Conservation (phyloP, 2,329 filamentous ascomycete species). For the Thermoascus crustaceus region DNA sequence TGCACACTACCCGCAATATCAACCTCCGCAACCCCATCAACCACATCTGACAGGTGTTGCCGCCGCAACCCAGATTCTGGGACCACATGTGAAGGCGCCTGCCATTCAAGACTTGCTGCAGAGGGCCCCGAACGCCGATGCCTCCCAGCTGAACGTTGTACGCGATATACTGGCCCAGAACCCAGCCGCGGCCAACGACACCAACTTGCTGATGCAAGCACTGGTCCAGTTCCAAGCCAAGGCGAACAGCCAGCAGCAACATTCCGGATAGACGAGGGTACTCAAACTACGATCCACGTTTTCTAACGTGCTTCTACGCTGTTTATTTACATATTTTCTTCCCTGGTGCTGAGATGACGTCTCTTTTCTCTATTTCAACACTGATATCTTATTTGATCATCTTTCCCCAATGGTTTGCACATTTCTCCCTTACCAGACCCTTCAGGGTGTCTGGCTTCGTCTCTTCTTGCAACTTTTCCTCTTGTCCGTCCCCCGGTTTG, state of each 20-base stretch:
- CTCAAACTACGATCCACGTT: not conserved
- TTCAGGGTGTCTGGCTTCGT: no score
- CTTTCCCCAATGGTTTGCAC: no score
- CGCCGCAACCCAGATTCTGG: constrained; percentile 56
- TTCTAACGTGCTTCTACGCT: constrained; percentile 11
- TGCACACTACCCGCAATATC: constrained; percentile 17
- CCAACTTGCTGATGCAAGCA: constrained; percentile 34
- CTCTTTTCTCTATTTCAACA: no score
- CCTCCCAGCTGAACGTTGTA: constrained; percentile 68
- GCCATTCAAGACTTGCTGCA: constrained; percentile 63
- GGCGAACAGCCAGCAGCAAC: constrained; percentile 23
- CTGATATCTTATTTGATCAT: no score
- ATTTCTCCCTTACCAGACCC: no score
- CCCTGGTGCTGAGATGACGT: no score
- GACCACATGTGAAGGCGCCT: constrained; percentile 52
- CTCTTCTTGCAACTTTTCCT: no score
- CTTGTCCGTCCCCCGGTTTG: no score
- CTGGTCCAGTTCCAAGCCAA: constrained; percentile 29
- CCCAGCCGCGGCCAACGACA: constrained; percentile 55
- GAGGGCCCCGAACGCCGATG: constrained; percentile 59
- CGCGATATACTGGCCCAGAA: constrained; percentile 59
- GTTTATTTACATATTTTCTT: constrained; percentile 8
- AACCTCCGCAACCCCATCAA: constrained; percentile 14
- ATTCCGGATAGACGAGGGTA: constrained; percentile 8
- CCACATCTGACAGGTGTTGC: constrained; percentile 40